Percentiles rank a stretch among this genome's conserved stretches.
These are phyloP conservation scores for Gypsophila paniculata DNA, from an alignment of 179 eudicot species.

Conservation along the genomic window DNA sequence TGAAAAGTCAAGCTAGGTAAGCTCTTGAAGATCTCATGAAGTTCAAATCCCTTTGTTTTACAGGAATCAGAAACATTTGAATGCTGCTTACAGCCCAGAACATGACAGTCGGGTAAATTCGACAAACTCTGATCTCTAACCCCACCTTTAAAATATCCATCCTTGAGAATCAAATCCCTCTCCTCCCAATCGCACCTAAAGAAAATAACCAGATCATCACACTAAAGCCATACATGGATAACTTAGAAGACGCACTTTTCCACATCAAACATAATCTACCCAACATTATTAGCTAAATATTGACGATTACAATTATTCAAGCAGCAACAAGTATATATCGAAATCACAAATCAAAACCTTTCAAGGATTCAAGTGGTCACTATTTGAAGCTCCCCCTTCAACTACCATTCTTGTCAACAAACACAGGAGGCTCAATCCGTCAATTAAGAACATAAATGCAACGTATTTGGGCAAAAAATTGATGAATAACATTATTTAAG, in stretches of 20 bases:
- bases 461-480: not conserved
- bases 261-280: not conserved
- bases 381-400: not conserved
- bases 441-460: not conserved
- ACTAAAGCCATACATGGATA: not conserved
- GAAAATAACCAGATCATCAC: not conserved
- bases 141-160: slow-evolving; percentile 19
- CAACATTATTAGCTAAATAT: not conserved
- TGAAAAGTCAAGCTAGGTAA: slow-evolving; percentile 56
- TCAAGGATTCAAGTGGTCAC: not conserved
- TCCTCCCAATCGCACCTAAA: slow-evolving; percentile 81
- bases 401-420: not conserved
- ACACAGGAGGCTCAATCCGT: not conserved
- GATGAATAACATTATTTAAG: not conserved
- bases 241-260: not conserved
- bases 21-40: slow-evolving; percentile 79
- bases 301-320: not conserved
- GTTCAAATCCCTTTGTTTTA: slow-evolving; percentile 61
- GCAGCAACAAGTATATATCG: not conserved
- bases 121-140: slow-evolving; percentile 34
- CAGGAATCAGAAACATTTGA: slow-evolving; percentile 40
- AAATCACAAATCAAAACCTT: not conserved
- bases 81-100: slow-evolving; percentile 65
- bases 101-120: slow-evolving; percentile 73
- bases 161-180: slow-evolving; percentile 48